Percentiles rank a stretch among this genome's conserved stretches.
Evolutionary conservation across 805 yeast genomes (phyloP).

Genomic region (Cyberlindnera petersonii): DNA sequence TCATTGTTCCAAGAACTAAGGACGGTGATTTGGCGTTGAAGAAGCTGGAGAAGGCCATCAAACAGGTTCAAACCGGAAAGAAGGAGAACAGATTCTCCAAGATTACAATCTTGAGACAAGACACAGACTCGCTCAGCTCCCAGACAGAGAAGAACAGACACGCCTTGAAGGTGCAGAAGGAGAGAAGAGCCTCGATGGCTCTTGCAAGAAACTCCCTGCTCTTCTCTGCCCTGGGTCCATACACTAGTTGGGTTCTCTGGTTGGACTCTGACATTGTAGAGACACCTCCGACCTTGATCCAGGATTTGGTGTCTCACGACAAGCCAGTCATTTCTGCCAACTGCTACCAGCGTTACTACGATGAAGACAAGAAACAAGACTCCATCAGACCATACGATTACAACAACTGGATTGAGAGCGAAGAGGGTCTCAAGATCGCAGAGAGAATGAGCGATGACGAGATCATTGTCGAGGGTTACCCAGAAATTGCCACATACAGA

Average conservation of each 20-base stretch:
- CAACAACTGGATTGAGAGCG: conserved; percentile 92
- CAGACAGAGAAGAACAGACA: conserved; percentile 89
- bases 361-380: conserved; percentile 51
- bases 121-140: conserved; percentile 67
- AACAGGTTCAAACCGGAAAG: conserved; percentile 61
- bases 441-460: conserved; percentile 75
- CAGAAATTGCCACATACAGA: conserved; percentile 90
- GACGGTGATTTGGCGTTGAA: conserved; percentile 81
- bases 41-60: conserved; percentile 70
- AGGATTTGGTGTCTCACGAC: conserved; percentile 81
- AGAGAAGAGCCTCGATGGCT: conserved; percentile 88
- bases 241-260: conserved; percentile 96
- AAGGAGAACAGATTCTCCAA: conserved; percentile 69
- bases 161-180: conserved; percentile 79
- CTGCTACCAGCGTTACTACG: conserved; percentile 79
- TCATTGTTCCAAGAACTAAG: conserved; percentile 77
- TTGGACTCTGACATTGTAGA: conserved; percentile 92
- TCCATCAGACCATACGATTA: conserved; percentile 86
- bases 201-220: conserved; percentile 88
- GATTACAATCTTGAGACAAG: conserved; percentile 88
- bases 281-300: conserved; percentile 76
- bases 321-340: conserved; percentile 89
- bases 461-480: conserved; percentile 90
- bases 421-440: conserved; percentile 76
- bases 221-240: conserved; percentile 83